These are phyloP conservation scores for Neofusicoccum ribis DNA, from an alignment of 2,329 filamentous ascomycete genomes.

Conservation along the genomic window DNA sequence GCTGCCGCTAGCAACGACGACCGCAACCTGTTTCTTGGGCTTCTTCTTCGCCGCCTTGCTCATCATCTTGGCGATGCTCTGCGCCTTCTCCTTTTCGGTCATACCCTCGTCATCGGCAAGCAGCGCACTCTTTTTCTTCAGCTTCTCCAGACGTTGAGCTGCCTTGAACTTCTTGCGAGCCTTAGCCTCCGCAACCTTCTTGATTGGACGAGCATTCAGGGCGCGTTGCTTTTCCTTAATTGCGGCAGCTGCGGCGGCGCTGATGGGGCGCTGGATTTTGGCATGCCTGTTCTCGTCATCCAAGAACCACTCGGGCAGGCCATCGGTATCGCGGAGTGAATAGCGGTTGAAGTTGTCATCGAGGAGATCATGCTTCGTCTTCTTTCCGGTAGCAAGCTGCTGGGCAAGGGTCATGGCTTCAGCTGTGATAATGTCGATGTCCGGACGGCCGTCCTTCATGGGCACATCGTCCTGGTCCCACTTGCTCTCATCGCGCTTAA, in stretches of 20 bases:
- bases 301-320: slow-evolving; percentile 95
- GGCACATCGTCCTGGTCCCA: slow-evolving; percentile 69
- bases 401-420: slow-evolving; percentile 98
- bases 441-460: slow-evolving; percentile 64
- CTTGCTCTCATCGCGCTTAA: slow-evolving; percentile 56
- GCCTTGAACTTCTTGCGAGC: slow-evolving; percentile 97
- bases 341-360: slow-evolving; percentile 95
- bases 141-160: slow-evolving; percentile 85
- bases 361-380: slow-evolving; percentile 73
- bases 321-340: slow-evolving; percentile 85
- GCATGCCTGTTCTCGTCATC: slow-evolving; percentile 88
- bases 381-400: slow-evolving; percentile 82
- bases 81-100: slow-evolving; percentile 94
- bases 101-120: slow-evolving; percentile 86
- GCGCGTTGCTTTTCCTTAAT: slow-evolving; percentile 95
- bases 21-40: slow-evolving; percentile 76
- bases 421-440: slow-evolving; percentile 98
- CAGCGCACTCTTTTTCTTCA: slow-evolving; percentile 95
- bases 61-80: slow-evolving; percentile 78
- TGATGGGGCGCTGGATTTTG: slow-evolving; percentile 83
- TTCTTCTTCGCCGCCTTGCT: slow-evolving; percentile 82
- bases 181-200: slow-evolving; percentile 96
- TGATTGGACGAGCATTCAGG: slow-evolving; percentile 93
- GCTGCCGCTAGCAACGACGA: slow-evolving; percentile 82
- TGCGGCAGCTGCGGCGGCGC: slow-evolving; percentile 81